phyloP scores from a whole-genome alignment of 805 yeast species.

The Lachancea sp. region DNA sequence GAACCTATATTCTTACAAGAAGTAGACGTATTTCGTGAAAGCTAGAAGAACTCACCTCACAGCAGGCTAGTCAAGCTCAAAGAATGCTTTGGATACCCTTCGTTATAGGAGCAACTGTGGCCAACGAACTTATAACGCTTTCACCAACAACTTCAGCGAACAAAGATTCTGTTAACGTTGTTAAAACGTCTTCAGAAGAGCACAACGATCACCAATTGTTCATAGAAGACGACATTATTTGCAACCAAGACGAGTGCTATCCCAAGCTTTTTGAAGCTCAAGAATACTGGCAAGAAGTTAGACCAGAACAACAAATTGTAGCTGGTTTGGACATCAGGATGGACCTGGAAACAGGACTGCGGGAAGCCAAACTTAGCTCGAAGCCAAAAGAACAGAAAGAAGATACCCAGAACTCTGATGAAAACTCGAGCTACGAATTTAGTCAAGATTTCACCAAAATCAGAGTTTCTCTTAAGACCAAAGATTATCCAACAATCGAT shows the following conservation, averaged over 20 bases:
- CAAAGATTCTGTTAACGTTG: not conserved
- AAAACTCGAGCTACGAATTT: constrained; percentile 23
- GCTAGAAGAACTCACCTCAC: not conserved
- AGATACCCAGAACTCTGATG: constrained; percentile 16
- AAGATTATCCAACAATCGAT: constrained; percentile 19
- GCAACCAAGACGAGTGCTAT: constrained; percentile 49
- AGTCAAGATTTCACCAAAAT: constrained; percentile 26
- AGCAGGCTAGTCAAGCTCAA: not conserved
- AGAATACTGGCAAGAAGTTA: constrained; percentile 60
- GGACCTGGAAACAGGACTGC: constrained; percentile 62
- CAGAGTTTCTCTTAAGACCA: constrained; percentile 16
- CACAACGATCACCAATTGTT: constrained; percentile 7
- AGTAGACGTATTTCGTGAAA: not conserved
- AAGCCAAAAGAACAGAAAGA: not conserved
- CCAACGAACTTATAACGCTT: constrained; percentile 6
- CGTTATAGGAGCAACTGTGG: constrained; percentile 1
- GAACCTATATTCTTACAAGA: no score
- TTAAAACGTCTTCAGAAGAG: constrained; percentile 3
- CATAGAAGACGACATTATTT: constrained; percentile 17
- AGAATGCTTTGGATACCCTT: constrained; percentile 5
- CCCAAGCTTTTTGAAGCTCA: constrained; percentile 59
- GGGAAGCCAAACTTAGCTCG: constrained; percentile 53
- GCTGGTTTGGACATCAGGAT: constrained; percentile 68
- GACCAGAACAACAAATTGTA: constrained; percentile 71
- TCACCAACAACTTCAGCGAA: not conserved